Evolutionary conservation across 805 yeast species (phyloP), one percentile per base, ranked within the genome.

Genomic region (Saccharomycopsis fermentans): DNA sequence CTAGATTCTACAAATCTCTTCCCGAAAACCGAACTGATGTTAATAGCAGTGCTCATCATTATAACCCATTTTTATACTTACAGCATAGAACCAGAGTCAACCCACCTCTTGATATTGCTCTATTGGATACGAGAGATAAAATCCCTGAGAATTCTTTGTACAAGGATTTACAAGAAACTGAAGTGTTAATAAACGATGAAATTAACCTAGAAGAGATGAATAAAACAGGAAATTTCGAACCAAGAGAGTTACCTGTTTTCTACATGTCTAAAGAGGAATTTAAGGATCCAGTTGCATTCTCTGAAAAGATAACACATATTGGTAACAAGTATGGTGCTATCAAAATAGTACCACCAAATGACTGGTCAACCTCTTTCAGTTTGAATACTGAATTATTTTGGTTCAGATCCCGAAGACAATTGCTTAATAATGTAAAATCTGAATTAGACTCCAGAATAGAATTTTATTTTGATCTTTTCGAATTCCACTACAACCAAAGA

Each of bases 271-370:
- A 70, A 19, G 75, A 74, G 21, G 81, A 83, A 62, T 78, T 80
- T 60, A 65, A 70, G 36, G 86, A 83, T 67, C 90, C 91, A 1
- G 72, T 80, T 14, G 67, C 65, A 47, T 81, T 81, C 61, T 71
- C 83, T 36, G 83, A 81, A 59, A 70, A 75, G 12, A 63, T 81
- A 3, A 65, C 69, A 11, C 71, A 69, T 0, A 63, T 70, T n/a
- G 90, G 87, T 0, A 68, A 66, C 51, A 64, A 70, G 32, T 76
- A 73, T 64, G 92, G 92, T 1, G 90, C 90, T 17, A 73, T 87
- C 43, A 87, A 86, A 65, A 71, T 87, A 6, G 73, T 78, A 6
- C 82, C 89, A 4, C 87, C 87, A 1, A 63, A 59, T 1, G 55
- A 63, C 6, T 76, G 76, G 77, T 58, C 67, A 11, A 75, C 67